Conservation (phyloP, 164 flowering plant genomes). For the Magnolia officinalis region DNA sequence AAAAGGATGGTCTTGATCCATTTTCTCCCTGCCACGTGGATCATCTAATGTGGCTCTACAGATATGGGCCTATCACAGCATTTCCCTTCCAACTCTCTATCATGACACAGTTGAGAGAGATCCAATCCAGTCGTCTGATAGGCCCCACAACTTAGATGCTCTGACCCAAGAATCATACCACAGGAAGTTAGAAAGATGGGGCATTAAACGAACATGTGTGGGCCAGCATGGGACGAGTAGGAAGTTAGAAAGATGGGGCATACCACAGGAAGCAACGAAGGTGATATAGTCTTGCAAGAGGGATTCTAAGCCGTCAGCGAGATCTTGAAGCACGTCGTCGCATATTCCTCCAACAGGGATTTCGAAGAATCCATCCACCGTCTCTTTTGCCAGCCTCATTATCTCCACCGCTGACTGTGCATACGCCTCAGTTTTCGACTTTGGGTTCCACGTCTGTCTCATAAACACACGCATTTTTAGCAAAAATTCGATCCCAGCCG, state of each 20-base stretch:
- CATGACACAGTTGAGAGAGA: too few relatives aligned
- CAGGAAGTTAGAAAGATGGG: background rate
- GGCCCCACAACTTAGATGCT: background rate
- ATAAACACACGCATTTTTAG: background rate
- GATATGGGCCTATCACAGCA: background rate
- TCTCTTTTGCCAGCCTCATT: conserved; percentile 51
- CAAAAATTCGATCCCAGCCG: background rate
- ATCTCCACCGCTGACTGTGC: conserved; percentile 82
- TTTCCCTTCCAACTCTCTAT: background rate
- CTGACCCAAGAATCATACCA: background rate
- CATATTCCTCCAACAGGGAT: conserved; percentile 36
- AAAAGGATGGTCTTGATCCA: too few relatives aligned
- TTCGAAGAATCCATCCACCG: conserved; percentile 68
- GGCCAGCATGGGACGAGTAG: too few relatives aligned
- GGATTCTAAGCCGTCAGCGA: conserved; percentile 61
- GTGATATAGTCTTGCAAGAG: conserved; percentile 61
- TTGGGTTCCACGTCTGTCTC: conserved; percentile 89
- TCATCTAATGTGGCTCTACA: background rate
- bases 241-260: conserved; percentile 7
- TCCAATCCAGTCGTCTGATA: too few relatives aligned
- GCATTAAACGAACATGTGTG: too few relatives aligned
- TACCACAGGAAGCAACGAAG: conserved; percentile 85
- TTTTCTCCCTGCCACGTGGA: background rate
- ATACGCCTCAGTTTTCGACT: conserved; percentile 82
- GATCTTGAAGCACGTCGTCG: conserved; percentile 58